Evolutionary conservation across 345 rosid genomes (phyloP).

Genomic region (Eucalyptus tenuipes): DNA sequence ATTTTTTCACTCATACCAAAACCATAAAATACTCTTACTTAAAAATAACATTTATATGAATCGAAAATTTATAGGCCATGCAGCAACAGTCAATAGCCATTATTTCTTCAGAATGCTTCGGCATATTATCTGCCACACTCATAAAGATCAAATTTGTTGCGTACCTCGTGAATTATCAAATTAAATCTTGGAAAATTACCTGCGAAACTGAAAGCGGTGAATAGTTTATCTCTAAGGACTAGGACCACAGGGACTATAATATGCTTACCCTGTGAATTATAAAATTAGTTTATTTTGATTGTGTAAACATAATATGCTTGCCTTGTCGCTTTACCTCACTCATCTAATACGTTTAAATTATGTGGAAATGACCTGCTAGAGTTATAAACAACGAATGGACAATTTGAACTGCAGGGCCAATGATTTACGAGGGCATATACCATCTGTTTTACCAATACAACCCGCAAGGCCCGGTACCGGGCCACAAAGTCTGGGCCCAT

Average conservation of each 20-base stretch:
- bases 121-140: not conserved
- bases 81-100: not conserved
- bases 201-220: not conserved
- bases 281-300: not conserved
- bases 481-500: conserved; percentile 57
- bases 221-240: not conserved
- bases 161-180: not conserved
- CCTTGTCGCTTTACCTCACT: not conserved
- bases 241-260: not conserved
- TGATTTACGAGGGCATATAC: conserved; percentile 40
- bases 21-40: not conserved
- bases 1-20: not conserved
- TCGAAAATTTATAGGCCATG: not conserved
- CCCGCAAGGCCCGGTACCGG: conserved; percentile 32
- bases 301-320: not conserved
- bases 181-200: not conserved
- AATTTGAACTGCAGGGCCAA: conserved; percentile 18
- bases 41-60: not conserved
- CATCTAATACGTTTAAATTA: not conserved
- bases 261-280: not conserved
- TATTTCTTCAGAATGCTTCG: not conserved
- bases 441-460: conserved; percentile 53
- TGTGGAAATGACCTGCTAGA: not conserved
- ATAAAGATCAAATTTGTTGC: not conserved
- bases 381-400: not conserved